Evolutionary conservation across 371 early-diverging fungal species (phyloP).

Genomic region (Capniomyces stellatus): DNA sequence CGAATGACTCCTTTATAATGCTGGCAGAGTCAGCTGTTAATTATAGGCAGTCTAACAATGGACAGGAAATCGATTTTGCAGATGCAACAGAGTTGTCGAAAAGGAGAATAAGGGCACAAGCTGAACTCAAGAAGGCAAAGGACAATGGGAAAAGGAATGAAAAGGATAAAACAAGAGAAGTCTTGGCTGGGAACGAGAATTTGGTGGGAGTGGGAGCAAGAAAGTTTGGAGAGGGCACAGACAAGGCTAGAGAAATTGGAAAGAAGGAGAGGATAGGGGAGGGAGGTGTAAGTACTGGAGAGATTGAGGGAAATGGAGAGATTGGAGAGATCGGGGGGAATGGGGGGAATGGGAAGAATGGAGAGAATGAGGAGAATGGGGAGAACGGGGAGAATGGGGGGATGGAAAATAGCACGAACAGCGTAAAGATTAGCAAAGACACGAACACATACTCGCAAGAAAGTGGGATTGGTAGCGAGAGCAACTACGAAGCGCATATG

Average conservation of each 20-base stretch:
- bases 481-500: too few species aligned
- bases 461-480: too few species aligned
- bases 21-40: too few species aligned
- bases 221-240: background rate
- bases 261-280: background rate
- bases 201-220: background rate
- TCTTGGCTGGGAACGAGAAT: background rate
- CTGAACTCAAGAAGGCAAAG: too few species aligned
- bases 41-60: too few species aligned
- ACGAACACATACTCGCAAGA: too few species aligned
- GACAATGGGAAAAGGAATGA: too few species aligned
- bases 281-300: background rate
- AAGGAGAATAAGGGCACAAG: too few species aligned
- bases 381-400: background rate
- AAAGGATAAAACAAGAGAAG: too few species aligned
- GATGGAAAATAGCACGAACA: background rate
- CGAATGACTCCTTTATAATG: too few species aligned
- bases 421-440: background rate
- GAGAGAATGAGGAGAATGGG: background rate
- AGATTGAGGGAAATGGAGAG: background rate
- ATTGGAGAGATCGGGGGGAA: background rate
- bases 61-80: too few species aligned
- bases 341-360: background rate
- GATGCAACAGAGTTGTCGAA: background rate
- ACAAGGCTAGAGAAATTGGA: background rate